phyloP scores from a whole-genome alignment of 2,329 filamentous ascomycete species.

The Helotiales sp. region DNA sequence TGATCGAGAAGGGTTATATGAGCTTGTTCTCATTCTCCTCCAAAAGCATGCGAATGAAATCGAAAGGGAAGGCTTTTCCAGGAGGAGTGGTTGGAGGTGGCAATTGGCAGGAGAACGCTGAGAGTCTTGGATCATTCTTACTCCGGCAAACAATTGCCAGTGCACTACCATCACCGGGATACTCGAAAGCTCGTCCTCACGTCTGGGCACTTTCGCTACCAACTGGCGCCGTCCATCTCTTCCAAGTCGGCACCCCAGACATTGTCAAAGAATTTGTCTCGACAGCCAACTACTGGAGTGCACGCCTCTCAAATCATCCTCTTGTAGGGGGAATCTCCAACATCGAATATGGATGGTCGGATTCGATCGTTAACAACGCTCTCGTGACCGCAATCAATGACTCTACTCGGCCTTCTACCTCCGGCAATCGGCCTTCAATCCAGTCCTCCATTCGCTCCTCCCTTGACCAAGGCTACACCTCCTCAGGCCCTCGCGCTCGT shows the following conservation, averaged over 20 bases:
- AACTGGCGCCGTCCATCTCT: constrained; percentile 93
- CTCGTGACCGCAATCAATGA: constrained; percentile 53
- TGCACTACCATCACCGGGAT: constrained; percentile 84
- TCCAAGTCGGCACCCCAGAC: constrained; percentile 93
- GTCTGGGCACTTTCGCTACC: constrained; percentile 94
- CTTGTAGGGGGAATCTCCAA: constrained; percentile 92
- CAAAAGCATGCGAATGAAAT: constrained; percentile 72
- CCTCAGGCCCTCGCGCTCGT: constrained; percentile 45
- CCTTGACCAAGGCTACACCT: constrained; percentile 44
- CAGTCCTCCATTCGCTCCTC: constrained; percentile 63
- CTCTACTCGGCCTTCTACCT: constrained; percentile 34
- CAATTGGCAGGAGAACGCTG: constrained; percentile 97
- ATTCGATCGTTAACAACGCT: constrained; percentile 64
- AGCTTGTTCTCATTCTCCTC: constrained; percentile 90
- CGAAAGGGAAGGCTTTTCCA: constrained; percentile 49
- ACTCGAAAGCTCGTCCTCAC: constrained; percentile 85
- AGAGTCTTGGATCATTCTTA: constrained; percentile 82
- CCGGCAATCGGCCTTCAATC: constrained; percentile 39
- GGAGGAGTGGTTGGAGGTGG: constrained; percentile 82
- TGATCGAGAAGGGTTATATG: constrained; percentile 92
- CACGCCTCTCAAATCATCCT: constrained; percentile 89
- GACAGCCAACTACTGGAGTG: constrained; percentile 97
- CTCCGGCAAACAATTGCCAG: constrained; percentile 91
- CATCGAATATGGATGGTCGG: constrained; percentile 96
- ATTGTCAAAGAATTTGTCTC: constrained; percentile 93